Evolutionary conservation across 139 green algal genomes (phyloP).

Genomic region (Chlorella sp.): DNA sequence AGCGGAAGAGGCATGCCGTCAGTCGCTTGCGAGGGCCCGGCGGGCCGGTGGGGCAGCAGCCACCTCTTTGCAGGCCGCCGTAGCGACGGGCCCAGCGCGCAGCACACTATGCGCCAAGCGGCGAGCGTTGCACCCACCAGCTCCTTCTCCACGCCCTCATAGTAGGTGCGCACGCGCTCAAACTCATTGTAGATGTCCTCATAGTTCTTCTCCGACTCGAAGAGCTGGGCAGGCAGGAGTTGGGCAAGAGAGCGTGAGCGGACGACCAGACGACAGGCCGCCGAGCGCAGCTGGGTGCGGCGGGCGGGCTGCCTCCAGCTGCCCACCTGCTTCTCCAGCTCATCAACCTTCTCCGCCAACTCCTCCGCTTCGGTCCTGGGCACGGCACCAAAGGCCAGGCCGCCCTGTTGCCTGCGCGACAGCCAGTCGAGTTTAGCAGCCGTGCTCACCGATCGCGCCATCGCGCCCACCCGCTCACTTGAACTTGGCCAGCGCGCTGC

Average conservation of each 20-base stretch:
- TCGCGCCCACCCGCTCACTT: constrained; percentile 2
- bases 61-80: neutral
- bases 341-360: constrained; percentile 8
- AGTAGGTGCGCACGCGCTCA: constrained; percentile 27
- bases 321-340: constrained; percentile 30
- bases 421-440: neutral
- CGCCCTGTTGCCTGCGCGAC: constrained; percentile 29
- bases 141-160: constrained; percentile 10
- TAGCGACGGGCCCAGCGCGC: neutral
- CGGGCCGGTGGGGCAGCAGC: neutral
- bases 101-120: neutral
- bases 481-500: constrained; percentile 21
- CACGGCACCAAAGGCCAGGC: constrained; percentile 25
- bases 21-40: neutral
- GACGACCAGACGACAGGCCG: neutral
- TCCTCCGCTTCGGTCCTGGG: constrained; percentile 28
- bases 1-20: neutral
- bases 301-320: neutral
- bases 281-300: neutral
- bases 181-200: constrained; percentile 30
- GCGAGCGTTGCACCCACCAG: neutral
- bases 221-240: constrained; percentile 14
- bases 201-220: constrained; percentile 29
- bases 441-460: neutral
- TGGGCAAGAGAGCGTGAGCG: no score